Evolutionary conservation across 1,284 basidiomycete species (phyloP).

Genomic region (Sanghuangporus weigelae): DNA sequence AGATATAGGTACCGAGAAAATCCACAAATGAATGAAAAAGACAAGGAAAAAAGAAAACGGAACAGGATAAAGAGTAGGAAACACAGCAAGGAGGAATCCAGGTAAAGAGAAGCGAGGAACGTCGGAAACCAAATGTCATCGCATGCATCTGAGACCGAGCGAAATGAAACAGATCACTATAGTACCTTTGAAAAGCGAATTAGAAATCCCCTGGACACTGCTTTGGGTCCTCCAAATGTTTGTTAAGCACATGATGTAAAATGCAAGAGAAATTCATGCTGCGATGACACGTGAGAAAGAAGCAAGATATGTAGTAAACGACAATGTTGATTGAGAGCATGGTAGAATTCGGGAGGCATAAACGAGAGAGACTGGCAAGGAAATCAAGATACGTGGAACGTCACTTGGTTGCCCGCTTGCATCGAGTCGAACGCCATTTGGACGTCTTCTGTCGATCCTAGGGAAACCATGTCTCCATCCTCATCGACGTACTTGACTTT

Average conservation of each 20-base stretch:
- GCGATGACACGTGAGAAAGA: background rate
- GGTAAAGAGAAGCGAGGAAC: background rate
- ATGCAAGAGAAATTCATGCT: slow-evolving; percentile 9
- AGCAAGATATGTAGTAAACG: background rate
- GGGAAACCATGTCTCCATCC: slow-evolving; percentile 83
- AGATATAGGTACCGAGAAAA: slow-evolving; percentile 3
- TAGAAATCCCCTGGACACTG: slow-evolving; percentile 10
- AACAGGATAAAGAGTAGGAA: background rate
- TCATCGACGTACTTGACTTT: slow-evolving; percentile 88
- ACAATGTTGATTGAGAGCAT: background rate
- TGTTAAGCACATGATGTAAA: slow-evolving; percentile 5
- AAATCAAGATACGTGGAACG: slow-evolving; percentile 49
- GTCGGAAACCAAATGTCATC: slow-evolving; percentile 3
- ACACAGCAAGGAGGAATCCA: slow-evolving; percentile 6
- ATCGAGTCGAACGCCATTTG: slow-evolving; percentile 85
- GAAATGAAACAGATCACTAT: slow-evolving; percentile 7
- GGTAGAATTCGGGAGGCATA: background rate
- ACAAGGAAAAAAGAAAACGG: slow-evolving; percentile 1
- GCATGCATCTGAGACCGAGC: background rate
- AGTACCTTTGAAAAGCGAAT: slow-evolving; percentile 15
- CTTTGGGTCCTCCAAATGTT: slow-evolving; percentile 12
- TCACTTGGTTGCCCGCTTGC: slow-evolving; percentile 68
- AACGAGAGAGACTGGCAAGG: background rate
- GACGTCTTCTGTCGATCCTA: slow-evolving; percentile 85
- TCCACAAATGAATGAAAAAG: slow-evolving; percentile 4